Percentiles rank a stretch among this genome's conserved stretches.
These are phyloP conservation scores for Fraxinus cuspidata DNA, from an alignment of 257 asterid genomes.

Conservation along the genomic window DNA sequence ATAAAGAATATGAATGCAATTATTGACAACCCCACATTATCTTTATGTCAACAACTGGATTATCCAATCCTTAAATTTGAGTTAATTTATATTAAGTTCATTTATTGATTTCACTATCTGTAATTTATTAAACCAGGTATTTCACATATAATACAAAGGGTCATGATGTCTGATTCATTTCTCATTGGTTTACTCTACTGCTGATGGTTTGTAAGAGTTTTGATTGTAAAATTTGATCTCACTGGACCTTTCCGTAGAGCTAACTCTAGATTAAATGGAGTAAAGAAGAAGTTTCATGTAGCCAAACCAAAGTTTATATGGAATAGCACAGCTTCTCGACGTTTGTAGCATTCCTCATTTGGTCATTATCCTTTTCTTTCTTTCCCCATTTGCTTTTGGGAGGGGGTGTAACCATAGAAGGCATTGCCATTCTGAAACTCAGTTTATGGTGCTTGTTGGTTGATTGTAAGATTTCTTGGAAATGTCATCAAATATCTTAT, in stretches of 20 bases:
- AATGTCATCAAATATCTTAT: background rate
- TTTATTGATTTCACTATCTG: background rate
- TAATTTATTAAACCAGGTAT: background rate
- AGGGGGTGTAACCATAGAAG: background rate
- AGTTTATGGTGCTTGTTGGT: background rate
- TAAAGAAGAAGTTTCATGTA: background rate
- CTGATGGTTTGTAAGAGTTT: background rate
- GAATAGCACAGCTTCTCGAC: background rate
- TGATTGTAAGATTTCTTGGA: background rate
- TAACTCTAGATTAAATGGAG: background rate
- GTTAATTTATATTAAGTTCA: background rate
- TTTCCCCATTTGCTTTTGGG: background rate
- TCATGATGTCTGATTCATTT: slow-evolving; percentile 1
- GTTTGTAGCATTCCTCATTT: background rate
- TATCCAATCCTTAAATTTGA: background rate
- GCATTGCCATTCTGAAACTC: background rate
- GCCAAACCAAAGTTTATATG: background rate
- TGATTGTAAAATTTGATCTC: background rate
- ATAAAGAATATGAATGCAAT: background rate
- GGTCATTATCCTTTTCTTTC: background rate
- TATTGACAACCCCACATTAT: background rate
- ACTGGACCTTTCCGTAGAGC: background rate
- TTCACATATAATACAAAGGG: background rate
- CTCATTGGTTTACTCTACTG: background rate
- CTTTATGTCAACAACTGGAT: background rate